phyloP scores from a whole-genome alignment of 1,139 yeast species.

The Hansenula sp. region DNA sequence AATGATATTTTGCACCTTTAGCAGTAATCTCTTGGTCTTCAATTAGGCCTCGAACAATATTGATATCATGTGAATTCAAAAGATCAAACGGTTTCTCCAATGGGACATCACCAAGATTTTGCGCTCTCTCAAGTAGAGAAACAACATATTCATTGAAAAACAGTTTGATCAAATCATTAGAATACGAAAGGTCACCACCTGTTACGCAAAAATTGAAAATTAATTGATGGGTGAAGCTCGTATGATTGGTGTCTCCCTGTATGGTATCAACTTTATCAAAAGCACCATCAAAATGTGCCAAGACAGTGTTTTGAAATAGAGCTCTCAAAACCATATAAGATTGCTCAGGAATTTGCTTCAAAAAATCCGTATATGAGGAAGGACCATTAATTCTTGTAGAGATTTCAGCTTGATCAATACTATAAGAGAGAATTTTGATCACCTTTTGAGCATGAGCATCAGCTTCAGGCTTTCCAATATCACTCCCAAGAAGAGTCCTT shows the following conservation, averaged over 20 bases:
- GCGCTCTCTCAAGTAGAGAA: not conserved
- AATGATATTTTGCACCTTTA: not conserved
- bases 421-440: slow-evolving; percentile 23
- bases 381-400: slow-evolving; percentile 40
- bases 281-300: slow-evolving; percentile 4
- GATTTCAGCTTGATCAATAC: slow-evolving; percentile 50
- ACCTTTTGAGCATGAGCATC: not conserved
- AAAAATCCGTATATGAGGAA: slow-evolving; percentile 30
- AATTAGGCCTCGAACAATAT: not conserved
- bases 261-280: not conserved
- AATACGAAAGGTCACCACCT: not conserved
- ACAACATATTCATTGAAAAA: not conserved
- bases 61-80: not conserved
- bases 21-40: not conserved
- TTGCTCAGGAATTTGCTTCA: slow-evolving; percentile 35
- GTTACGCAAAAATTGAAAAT: not conserved
- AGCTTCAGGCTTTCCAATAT: not conserved
- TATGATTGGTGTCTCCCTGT: not conserved
- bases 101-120: not conserved
- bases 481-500: not conserved
- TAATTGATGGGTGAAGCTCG: not conserved
- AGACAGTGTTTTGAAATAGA: slow-evolving; percentile 28
- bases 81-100: not conserved
- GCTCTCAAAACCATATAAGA: slow-evolving; percentile 36
- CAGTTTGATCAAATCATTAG: not conserved